Evolutionary conservation across 2,329 filamentous ascomycete genomes (phyloP), one percentile per base, ranked within the genome.

Genomic region (Orbilia brochopaga): DNA sequence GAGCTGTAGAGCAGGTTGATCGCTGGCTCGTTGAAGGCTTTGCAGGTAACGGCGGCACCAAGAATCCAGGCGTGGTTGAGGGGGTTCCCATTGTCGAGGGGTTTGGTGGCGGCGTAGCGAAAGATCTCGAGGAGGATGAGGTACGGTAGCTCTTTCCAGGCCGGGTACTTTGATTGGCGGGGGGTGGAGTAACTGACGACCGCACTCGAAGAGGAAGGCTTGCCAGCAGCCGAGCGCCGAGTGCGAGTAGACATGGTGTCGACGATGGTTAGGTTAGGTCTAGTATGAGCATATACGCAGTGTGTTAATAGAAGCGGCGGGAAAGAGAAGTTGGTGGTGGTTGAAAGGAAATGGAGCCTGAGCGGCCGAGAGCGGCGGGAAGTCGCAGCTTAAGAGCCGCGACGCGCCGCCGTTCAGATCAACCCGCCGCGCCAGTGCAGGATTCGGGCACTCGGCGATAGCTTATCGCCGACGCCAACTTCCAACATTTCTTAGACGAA

Each of bases 41-140:
- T 70, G 50, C 66, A 70, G 54, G 66, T 70, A 40, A 62, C 53
- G 6, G 66, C 59, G 1, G 59, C 50, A 17, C 58, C 63, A 50
- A 57, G 56, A 13, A 70, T 54, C 66, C 66, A 70, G 24, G 59
- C 59, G 42, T 70, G 55, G 19, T 70, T 59, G 11, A 70, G 37
- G 6, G 54, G 17, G 6, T 23, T 13, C 21, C 19, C 21, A 62
- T 69, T 53, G 23, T 30, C 57, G 11, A 52, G 40, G 7, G 37
- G 1, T 13, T 64, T 57, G 32, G 66, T 64, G 19, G 66, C 50
- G 15, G 66, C 66, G 23, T 64, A 70, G 21, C 35, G 56, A 59
- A 70, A 61, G 30, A 70, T 50, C 7, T 62, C 54, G 3, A 55
- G 37, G 40, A 70, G 66, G 24, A 70, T 58, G 15, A 55, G 50